Evolutionary conservation across 2,329 filamentous ascomycete species (phyloP), one percentile per base, ranked within the genome.

Genomic region (Hypomyces rosellus): DNA sequence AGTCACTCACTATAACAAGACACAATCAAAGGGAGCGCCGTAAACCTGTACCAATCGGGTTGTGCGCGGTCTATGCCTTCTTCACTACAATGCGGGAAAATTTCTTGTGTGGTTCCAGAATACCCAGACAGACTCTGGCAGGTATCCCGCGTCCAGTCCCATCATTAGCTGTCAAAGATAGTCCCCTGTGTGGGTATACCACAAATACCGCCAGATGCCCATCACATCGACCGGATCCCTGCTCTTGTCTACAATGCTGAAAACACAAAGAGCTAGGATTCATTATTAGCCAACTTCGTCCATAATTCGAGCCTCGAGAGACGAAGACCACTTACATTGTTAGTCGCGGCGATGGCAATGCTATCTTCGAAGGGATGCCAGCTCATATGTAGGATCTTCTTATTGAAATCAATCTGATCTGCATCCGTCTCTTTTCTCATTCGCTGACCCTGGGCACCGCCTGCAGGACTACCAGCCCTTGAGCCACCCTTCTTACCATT

Each of bases 281-380:
- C 5, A 13, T 36, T 18, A 56, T 70, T 57, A 68, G 63, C 49
- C 47, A 38, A 16, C 44, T 33, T 34, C 34, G 22, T 33, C 48
- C 25, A 22, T 40, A 5, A 25, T 15, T 22, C 15, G 11, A 22
- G 12, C 11, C 46, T 30, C 47, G 44, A 38, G 14, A 49, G 13
- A 16, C 9, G 43, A 34, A 30, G 46, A 7, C 42, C 34, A 77
- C 92, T 86, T 74, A 97, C 93, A 73, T 99, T 99, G 78, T 99
- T 99, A 57, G 93, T 99, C 54, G 93, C 93, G 61, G 93, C 93
- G 76, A 99, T 99, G 51, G 93, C 93, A 73, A 99, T 99, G 74
- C 92, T 97, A 74, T 99, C 92, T 73, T 99, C 93, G 64, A 95
- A 96, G 45, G 93, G 93, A 83, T 99, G 93, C 93, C 93, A 99